These are phyloP conservation scores for Yamadazyma dushanensis DNA, from an alignment of 1,139 yeast species.

Conservation along the genomic window DNA sequence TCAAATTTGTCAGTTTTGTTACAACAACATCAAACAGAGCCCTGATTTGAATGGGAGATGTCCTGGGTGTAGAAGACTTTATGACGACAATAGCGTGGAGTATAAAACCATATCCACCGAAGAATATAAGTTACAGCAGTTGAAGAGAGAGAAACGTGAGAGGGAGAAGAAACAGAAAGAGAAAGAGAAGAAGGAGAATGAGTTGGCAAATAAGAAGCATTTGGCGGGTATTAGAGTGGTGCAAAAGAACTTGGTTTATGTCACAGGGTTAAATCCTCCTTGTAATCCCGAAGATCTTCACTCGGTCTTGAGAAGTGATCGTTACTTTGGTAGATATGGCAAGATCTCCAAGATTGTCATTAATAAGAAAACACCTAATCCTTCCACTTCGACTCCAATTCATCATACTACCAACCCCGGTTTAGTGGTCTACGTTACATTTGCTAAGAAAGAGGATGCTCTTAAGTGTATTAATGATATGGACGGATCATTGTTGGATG, in stretches of 20 bases:
- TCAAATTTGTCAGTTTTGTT: conserved; percentile 97
- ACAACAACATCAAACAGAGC: conserved; percentile 91
- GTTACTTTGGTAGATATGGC: conserved; percentile 97
- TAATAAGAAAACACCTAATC: conserved; percentile 68
- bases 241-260: conserved; percentile 95
- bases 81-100: conserved; percentile 91
- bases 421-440: conserved; percentile 94
- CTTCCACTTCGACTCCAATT: conserved; percentile 22
- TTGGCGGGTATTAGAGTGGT: conserved; percentile 96
- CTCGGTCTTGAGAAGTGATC: conserved; percentile 79
- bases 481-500: conserved; percentile 93
- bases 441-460: conserved; percentile 91
- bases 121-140: conserved; percentile 77
- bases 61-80: conserved; percentile 95
- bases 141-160: conserved; percentile 77
- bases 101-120: conserved; percentile 82
- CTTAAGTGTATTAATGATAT: conserved; percentile 88
- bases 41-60: conserved; percentile 95
- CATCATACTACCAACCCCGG: conserved; percentile 64
- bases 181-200: conserved; percentile 89
- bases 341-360: conserved; percentile 92
- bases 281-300: conserved; percentile 89
- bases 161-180: conserved; percentile 86
- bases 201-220: conserved; percentile 85
- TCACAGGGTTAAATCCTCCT: conserved; percentile 92